Percentiles rank a stretch among this genome's conserved stretches.
phyloP scores from a whole-genome alignment of 345 rosid genomes.

The Boechera retrofracta region DNA sequence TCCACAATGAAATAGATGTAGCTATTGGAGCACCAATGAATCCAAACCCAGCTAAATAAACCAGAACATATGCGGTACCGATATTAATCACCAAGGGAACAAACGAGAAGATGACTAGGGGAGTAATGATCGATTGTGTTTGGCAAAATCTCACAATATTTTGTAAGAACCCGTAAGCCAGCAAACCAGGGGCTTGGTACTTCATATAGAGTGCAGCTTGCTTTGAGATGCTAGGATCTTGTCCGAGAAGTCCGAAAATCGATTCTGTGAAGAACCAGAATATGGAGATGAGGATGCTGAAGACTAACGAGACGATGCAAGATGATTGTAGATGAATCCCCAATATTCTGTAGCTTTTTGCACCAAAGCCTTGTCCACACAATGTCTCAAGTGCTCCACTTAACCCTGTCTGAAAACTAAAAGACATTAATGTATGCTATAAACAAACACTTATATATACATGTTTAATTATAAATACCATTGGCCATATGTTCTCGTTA shows the following conservation, averaged over 20 bases:
- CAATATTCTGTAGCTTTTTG: constrained; percentile 61
- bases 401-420: constrained; percentile 56
- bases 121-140: constrained; percentile 66
- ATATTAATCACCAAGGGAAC: constrained; percentile 57
- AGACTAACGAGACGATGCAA: constrained; percentile 60
- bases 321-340: constrained; percentile 82
- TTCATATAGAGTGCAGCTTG: constrained; percentile 64
- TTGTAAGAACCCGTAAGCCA: constrained; percentile 67
- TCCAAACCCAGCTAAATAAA: constrained; percentile 53
- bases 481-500: not conserved
- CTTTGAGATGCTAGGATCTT: constrained; percentile 61
- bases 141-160: constrained; percentile 79
- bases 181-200: constrained; percentile 68
- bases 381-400: constrained; percentile 90
- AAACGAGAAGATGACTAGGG: constrained; percentile 53
- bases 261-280: constrained; percentile 67
- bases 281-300: constrained; percentile 58
- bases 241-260: constrained; percentile 55
- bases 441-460: not conserved
- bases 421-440: not conserved
- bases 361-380: constrained; percentile 90
- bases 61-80: constrained; percentile 54
- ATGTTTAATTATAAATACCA: not conserved
- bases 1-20: constrained; percentile 70
- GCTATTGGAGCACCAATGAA: constrained; percentile 75